Evolutionary conservation across 1,139 yeast genomes (phyloP).

Genomic region (Hyphopichia pseudoburtonii): DNA sequence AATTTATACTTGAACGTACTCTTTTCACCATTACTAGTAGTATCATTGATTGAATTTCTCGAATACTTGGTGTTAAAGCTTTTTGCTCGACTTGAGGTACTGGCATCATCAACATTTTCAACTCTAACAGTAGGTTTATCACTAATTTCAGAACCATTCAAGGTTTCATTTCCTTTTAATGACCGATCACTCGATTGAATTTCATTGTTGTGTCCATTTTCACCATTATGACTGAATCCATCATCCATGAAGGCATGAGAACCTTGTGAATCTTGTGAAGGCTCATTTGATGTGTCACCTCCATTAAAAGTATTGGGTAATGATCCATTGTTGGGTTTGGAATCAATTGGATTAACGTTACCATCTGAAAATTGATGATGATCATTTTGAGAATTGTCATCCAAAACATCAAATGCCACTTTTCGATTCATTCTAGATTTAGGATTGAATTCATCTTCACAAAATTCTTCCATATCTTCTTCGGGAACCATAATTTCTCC

Average conservation of each 20-base stretch:
- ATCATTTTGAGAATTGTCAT: slow-evolving; percentile 10
- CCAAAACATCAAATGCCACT: slow-evolving; percentile 33
- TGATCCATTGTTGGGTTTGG: not conserved
- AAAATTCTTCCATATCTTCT: slow-evolving; percentile 38
- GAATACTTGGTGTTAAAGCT: not conserved
- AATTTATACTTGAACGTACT: slow-evolving; percentile 2
- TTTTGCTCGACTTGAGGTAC: not conserved
- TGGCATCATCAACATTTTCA: not conserved
- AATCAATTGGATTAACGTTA: slow-evolving; percentile 1
- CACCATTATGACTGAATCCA: no score
- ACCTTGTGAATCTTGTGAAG: no score
- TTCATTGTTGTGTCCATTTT: no score
- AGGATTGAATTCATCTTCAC: slow-evolving; percentile 47
- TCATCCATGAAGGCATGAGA: no score
- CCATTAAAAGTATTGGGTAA: not conserved
- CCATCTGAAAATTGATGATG: slow-evolving; percentile 1
- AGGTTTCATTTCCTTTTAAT: not conserved
- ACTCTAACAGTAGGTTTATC: not conserved
- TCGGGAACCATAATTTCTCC: slow-evolving; percentile 54
- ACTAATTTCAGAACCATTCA: not conserved
- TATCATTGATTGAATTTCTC: not conserved
- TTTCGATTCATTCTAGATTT: slow-evolving; percentile 34
- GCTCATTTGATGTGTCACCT: not conserved
- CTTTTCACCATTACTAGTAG: not conserved
- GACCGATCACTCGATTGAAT: not conserved